Conservation (phyloP, 1,139 yeast genomes). For the Suhomyces panamericanus region DNA sequence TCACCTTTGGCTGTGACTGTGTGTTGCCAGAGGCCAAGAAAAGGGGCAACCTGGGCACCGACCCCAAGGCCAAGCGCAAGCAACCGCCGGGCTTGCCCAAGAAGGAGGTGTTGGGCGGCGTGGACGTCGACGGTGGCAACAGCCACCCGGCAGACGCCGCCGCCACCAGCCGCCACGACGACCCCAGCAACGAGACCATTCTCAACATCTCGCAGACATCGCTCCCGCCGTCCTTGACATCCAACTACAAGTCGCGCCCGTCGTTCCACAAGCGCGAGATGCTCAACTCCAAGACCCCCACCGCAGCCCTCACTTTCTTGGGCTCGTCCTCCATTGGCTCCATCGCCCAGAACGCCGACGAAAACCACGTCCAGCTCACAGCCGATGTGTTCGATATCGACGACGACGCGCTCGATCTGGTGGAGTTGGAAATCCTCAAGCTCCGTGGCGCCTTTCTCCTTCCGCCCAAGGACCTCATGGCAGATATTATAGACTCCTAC, state of each 20-base stretch:
- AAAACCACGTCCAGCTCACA: slow-evolving; percentile 44
- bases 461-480: slow-evolving; percentile 62
- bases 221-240: slow-evolving; percentile 48
- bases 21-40: slow-evolving; percentile 59
- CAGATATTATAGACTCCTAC: slow-evolving; percentile 61
- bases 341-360: slow-evolving; percentile 46
- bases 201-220: slow-evolving; percentile 45
- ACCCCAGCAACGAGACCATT: slow-evolving; percentile 36
- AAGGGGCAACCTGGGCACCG: slow-evolving; percentile 34
- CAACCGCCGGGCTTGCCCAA: slow-evolving; percentile 9
- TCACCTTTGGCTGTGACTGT: slow-evolving; percentile 76
- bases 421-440: slow-evolving; percentile 67
- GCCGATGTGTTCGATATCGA: slow-evolving; percentile 41
- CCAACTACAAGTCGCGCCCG: slow-evolving; percentile 43
- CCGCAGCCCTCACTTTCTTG: slow-evolving; percentile 35
- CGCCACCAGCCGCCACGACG: slow-evolving; percentile 4
- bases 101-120: slow-evolving; percentile 5
- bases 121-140: slow-evolving; percentile 1
- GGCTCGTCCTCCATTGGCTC: slow-evolving; percentile 44
- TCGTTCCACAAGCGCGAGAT: slow-evolving; percentile 41
- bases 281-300: slow-evolving; percentile 24
- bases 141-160: slow-evolving; percentile 1
- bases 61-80: slow-evolving; percentile 25
- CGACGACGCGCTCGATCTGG: slow-evolving; percentile 54
- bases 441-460: slow-evolving; percentile 70